Evolutionary conservation across 2,329 filamentous ascomycete genomes (phyloP), one percentile per base, ranked within the genome.

Genomic region (Fusarium begoniae): DNA sequence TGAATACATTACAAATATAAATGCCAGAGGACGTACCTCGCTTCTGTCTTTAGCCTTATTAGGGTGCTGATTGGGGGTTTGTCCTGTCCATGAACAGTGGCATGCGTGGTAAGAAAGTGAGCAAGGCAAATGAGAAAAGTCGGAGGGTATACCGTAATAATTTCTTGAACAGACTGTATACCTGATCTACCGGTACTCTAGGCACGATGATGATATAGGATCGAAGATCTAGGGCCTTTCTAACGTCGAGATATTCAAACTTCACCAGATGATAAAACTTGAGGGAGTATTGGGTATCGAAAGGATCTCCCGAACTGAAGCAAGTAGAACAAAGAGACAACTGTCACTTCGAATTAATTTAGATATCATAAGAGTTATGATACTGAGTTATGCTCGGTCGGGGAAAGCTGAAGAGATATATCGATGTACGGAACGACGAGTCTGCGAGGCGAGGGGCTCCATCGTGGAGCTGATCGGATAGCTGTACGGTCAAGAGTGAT

Each of bases 11-110:
- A 3, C 8, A 28, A 2, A 6, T 11, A 22, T 5, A 11, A 22
- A 28, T 3, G 18, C 24, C 8, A 22, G 2, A 11, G 0, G 3
- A 4, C 0, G 6, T 5, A 28, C 28, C 6, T 22, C 2, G 0
- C 13, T 11, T 20, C 18, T 28, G 3, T 7, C 4, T 22, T 47
- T 47, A 10, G 44, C 18, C 6, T 22, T 5, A 9, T 8, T 22
- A 28, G 24, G 18, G 44, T 20, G 0, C 18, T 28, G 24, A 10
- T 15, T 28, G 24, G 13, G 18, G 24, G 6, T 15, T 3, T 48
- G 22, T 5, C 30, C 26, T 8, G 9, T 6, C 13, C 6, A 37
- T 0, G 18, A 37, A 26, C 13, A 26, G 50, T 26, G n/a, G n/a
- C 32, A 37, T 18, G 8, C 17, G n/a, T 12, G 48, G 13, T 15